A percentile compares a stretch with the other conserved stretches of the same genome.
Conservation (phyloP, 805 yeast species). For the Torulaspora indica region DNA sequence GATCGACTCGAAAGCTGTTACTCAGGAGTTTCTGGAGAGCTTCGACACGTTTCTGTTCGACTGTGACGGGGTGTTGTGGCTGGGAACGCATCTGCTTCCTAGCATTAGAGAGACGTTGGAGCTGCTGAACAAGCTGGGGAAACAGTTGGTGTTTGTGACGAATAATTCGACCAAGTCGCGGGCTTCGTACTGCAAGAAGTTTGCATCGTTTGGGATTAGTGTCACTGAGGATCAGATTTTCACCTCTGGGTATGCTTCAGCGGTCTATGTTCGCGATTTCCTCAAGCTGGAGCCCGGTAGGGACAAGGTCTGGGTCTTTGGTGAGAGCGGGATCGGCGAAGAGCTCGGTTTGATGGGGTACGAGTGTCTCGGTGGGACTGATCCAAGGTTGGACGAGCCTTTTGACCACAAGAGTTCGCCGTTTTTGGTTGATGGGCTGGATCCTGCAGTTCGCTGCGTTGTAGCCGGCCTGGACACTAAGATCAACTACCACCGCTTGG, state of each 20-base stretch:
- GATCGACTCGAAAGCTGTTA: slow-evolving; percentile 45
- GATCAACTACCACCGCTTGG: slow-evolving; percentile 75
- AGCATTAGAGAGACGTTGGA: slow-evolving; percentile 69
- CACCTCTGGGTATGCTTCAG: slow-evolving; percentile 88
- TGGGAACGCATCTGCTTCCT: slow-evolving; percentile 78
- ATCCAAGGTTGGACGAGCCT: slow-evolving; percentile 49
- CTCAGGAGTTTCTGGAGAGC: slow-evolving; percentile 49
- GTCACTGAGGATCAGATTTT: slow-evolving; percentile 66
- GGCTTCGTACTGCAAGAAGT: slow-evolving; percentile 67
- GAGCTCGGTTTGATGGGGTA: slow-evolving; percentile 77
- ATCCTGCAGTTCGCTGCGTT: slow-evolving; percentile 77
- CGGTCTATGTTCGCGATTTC: slow-evolving; percentile 76
- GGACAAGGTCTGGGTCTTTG: slow-evolving; percentile 80
- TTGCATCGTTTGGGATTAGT: slow-evolving; percentile 48
- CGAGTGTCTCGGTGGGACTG: slow-evolving; percentile 76
- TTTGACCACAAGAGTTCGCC: slow-evolving; percentile 55
- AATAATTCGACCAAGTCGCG: slow-evolving; percentile 94
- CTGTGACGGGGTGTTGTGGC: slow-evolving; percentile 97
- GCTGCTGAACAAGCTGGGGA: slow-evolving; percentile 48
- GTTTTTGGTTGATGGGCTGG: slow-evolving; percentile 47
- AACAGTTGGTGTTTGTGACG: slow-evolving; percentile 82
- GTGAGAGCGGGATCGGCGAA: slow-evolving; percentile 79
- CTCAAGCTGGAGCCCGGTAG: slow-evolving; percentile 64
- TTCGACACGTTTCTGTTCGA: slow-evolving; percentile 90
- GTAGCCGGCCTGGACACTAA: slow-evolving; percentile 79